These are phyloP conservation scores for Fusarium hainanense DNA, from an alignment of 2,329 filamentous ascomycete genomes.

Conservation along the genomic window DNA sequence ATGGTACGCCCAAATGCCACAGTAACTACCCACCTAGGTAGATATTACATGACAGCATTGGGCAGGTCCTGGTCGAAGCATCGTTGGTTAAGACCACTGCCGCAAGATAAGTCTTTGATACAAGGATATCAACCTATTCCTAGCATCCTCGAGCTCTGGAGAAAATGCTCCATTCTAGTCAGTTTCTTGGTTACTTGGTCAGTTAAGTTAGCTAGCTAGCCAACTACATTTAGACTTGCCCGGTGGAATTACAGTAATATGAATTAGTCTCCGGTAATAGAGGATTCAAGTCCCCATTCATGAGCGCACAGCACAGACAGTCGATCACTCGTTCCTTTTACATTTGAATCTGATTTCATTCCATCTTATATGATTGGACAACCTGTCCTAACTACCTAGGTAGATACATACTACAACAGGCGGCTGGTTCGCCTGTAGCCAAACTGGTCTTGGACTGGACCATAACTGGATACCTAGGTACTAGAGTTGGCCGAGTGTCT, in stretches of 20 bases:
- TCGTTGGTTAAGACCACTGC: conserved; percentile 10
- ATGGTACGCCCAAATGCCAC: neutral
- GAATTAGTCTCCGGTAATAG: neutral
- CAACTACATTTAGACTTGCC: neutral
- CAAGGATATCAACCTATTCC: conserved; percentile 4
- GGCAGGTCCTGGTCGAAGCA: neutral
- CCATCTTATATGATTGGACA: conserved; percentile 1
- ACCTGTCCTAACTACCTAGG: neutral
- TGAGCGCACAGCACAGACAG: conserved; percentile 11
- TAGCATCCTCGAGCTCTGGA: conserved; percentile 4
- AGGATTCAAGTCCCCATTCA: neutral
- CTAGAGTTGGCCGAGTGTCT: conserved; percentile 17
- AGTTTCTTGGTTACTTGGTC: neutral
- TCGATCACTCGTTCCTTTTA: conserved; percentile 2
- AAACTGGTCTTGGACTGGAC: conserved; percentile 16
- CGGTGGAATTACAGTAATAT: neutral
- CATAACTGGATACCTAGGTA: neutral
- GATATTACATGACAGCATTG: neutral
- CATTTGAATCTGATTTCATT: conserved; percentile 2
- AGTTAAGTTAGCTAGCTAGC: neutral
- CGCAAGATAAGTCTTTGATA: conserved; percentile 7
- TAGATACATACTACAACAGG: conserved; percentile 6
- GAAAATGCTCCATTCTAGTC: neutral
- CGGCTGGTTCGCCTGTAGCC: conserved; percentile 33
- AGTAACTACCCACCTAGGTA: neutral